Evolutionary conservation across 768 basidiomycete genomes (phyloP), one percentile per base, ranked within the genome.

Genomic region (Hypsizygus marmoreus): DNA sequence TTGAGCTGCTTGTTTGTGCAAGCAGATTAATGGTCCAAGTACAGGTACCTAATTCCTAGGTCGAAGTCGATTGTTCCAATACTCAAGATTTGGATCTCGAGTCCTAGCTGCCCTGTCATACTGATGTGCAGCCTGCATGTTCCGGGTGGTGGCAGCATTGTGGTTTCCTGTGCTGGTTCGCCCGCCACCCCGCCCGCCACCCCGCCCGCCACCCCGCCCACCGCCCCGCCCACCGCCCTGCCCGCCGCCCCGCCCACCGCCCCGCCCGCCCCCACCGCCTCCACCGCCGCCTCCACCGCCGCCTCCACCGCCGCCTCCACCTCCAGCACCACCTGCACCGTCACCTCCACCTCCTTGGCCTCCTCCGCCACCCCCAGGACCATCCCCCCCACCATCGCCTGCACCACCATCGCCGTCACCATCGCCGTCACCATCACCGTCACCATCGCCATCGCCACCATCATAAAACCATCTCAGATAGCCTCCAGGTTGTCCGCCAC

Each of bases 61-160:
- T 34, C 33, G n/a, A 34, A 35, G 10, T 36, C 35, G 20, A 20
- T 36, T 20, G n/a, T 36, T 23, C 35, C 35, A 36, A 23, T 36
- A 36, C 17, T 7, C 8, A 20, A 36, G 13, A n/a, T 36, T 36
- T 5, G 11, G 4, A 36, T 22, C 10, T 4, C 35, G 17, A 20
- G 35, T 36, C n/a, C 35, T 38, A 4, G 37, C 37, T 4, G 37
- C 37, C 23, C 37, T 13, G 23, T 38, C 37, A 25, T 25, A 38
- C 37, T 38, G 23, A 24, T 25, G 37, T 24, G 37, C 37, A n/a
- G 37, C 37, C 19, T 38, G 20, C 2, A 38, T 9, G 10, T 38
- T 38, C n/a, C 37, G 23, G 2, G 13, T 4, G 2, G 37, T 38
- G 4, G 37, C 37, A 4, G 37, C 37, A 24, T n/a, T n/a, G 23